phyloP scores from a whole-genome alignment of 2,329 filamentous ascomycete genomes.

The Penicillium hesseltinei region DNA sequence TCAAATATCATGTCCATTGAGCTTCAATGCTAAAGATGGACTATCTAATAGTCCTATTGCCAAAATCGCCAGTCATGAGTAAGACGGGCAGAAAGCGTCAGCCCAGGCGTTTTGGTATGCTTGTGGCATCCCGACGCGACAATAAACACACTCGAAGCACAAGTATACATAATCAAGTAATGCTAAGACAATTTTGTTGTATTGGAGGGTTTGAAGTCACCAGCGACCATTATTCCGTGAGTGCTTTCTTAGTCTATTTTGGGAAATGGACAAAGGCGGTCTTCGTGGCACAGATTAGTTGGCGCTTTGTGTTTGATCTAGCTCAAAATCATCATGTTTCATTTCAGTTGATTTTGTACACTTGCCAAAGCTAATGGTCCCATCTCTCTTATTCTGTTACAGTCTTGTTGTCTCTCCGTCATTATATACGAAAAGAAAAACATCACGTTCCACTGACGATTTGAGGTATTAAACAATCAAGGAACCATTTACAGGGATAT shows the following conservation, averaged over 20 bases:
- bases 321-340: neutral
- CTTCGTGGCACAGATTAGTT: neutral
- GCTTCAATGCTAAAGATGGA: neutral
- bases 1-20: neutral
- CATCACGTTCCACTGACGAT: too few relatives aligned
- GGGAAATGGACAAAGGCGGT: neutral
- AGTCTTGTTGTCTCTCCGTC: neutral
- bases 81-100: neutral
- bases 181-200: neutral
- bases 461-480: neutral
- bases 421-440: neutral
- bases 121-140: too few relatives aligned
- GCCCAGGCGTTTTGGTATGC: neutral
- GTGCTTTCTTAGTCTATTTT: neutral
- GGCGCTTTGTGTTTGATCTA: neutral
- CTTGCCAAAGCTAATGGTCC: neutral
- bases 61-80: neutral
- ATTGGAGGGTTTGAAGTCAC: neutral
- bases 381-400: neutral
- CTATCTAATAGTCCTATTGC: neutral
- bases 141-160: neutral
- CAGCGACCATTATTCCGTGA: neutral
- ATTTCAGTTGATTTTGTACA: neutral
- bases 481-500: rapidly evolving
- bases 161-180: neutral